These are phyloP conservation scores for Boletus fagicola DNA, from an alignment of 768 basidiomycete species.

Conservation along the genomic window DNA sequence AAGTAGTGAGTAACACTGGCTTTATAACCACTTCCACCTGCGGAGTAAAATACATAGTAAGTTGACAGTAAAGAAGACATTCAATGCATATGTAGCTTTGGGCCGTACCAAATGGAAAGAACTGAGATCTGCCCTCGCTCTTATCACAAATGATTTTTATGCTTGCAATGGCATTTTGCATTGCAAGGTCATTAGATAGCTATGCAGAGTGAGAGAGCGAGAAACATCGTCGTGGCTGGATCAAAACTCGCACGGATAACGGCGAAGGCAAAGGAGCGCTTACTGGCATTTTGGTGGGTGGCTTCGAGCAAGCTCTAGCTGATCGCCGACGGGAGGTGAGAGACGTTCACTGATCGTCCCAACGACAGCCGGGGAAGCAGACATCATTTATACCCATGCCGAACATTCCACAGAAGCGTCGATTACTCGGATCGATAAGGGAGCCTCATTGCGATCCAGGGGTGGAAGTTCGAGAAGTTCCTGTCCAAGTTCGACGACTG, in stretches of 20 bases:
- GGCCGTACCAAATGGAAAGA: constrained; percentile 10
- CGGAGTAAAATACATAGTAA: neutral
- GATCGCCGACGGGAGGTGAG: neutral
- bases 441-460: neutral
- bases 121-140: constrained; percentile 8
- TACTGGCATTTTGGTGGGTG: neutral
- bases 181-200: neutral
- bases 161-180: constrained; percentile 1
- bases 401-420: neutral
- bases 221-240: neutral
- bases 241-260: neutral
- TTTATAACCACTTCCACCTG: constrained; percentile 16
- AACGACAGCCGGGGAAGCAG: neutral
- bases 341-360: neutral
- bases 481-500: neutral
- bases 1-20: constrained; percentile 10
- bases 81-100: neutral
- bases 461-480: neutral
- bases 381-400: neutral
- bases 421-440: neutral
- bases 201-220: neutral
- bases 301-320: neutral
- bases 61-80: neutral
- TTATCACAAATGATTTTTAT: constrained; percentile 1
- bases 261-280: neutral